Percentiles rank a stretch among this genome's conserved stretches.
Conservation (phyloP, 331 rosid species). For the Stylosanthes scabra region DNA sequence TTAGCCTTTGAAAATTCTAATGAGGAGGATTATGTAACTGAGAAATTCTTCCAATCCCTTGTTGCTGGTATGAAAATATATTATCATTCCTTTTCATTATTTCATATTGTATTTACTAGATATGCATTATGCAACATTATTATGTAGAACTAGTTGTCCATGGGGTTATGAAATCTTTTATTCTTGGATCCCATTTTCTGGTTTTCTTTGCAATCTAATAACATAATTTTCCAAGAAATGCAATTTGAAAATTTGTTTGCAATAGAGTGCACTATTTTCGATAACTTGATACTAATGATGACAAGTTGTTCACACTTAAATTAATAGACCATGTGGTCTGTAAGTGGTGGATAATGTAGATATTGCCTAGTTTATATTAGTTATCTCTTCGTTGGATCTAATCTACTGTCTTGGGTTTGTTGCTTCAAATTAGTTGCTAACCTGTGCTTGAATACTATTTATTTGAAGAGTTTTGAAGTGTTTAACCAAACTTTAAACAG, state of each 20-base stretch:
- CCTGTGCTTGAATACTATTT: constrained; percentile 6
- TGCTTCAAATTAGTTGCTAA: constrained; percentile 18
- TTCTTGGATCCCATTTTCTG: constrained; percentile 18
- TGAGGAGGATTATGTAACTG: constrained; percentile 99
- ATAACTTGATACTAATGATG: constrained; percentile 4
- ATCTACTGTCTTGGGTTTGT: constrained; percentile 24
- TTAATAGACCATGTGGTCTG: neutral
- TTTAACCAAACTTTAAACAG: constrained; percentile 15
- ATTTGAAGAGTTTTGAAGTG: constrained; percentile 18
- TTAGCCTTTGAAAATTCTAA: constrained; percentile 97
- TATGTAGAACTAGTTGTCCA: constrained; percentile 2
- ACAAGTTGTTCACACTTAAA: neutral
- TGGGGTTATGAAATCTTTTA: constrained; percentile 22
- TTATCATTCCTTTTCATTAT: constrained; percentile 33
- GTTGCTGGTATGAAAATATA: constrained; percentile 81
- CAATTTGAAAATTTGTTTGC: constrained; percentile 27
- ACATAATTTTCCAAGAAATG: constrained; percentile 4
- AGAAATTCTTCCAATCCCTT: constrained; percentile 95
- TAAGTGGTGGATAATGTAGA: neutral
- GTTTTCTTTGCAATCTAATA: constrained; percentile 4
- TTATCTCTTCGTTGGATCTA: constrained; percentile 9
- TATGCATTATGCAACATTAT: constrained; percentile 33
- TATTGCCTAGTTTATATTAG: neutral
- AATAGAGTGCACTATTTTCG: constrained; percentile 26
- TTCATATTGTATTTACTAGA: constrained; percentile 32